A percentile compares a stretch with the other conserved stretches of the same genome.
Conservation (phyloP, 2,329 filamentous ascomycete genomes). For the Exophiala viscosa region DNA sequence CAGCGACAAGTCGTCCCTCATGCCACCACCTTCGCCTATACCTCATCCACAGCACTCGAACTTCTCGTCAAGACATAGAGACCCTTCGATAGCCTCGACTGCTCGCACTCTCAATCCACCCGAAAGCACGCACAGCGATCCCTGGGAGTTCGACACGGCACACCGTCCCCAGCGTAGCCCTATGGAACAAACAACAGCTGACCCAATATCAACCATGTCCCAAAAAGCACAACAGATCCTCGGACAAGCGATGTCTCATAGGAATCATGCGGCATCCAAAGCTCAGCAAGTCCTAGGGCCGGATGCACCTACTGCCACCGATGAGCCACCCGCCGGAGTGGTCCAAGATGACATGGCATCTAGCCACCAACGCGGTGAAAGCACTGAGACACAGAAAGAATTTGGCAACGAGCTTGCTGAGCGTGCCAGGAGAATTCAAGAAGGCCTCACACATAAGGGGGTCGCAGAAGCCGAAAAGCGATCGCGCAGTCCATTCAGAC, state of each 20-base stretch:
- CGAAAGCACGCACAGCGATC: conserved; percentile 51
- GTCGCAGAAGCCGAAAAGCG: conserved; percentile 43
- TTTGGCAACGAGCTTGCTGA: conserved; percentile 49
- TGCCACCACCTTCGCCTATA: conserved; percentile 49
- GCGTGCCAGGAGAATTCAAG: conserved; percentile 45
- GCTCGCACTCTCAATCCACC: conserved; percentile 43
- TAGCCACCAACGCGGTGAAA: conserved; percentile 43
- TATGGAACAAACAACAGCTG: conserved; percentile 11
- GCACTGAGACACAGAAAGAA: conserved; percentile 48
- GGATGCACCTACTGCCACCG: conserved; percentile 13
- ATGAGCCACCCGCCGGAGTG: conserved; percentile 6
- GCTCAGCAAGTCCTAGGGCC: conserved; percentile 23
- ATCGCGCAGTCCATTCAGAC: conserved; percentile 40
- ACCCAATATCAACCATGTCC: conserved; percentile 31
- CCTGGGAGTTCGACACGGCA: conserved; percentile 53
- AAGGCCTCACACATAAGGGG: conserved; percentile 45
- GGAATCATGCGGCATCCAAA: conserved; percentile 27
- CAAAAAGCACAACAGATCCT: conserved; percentile 38
- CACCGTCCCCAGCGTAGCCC: conserved; percentile 32
- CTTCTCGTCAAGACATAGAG: conserved; percentile 5
- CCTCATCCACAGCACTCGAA: conserved; percentile 1
- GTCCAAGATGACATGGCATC: conserved; percentile 44
- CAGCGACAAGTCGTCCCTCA: conserved; percentile 78
- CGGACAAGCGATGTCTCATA: conserved; percentile 36
- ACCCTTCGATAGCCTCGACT: conserved; percentile 32